phyloP scores from a whole-genome alignment of 495 filamentous ascomycete species.

The Friedmanniomyces endolithicus region DNA sequence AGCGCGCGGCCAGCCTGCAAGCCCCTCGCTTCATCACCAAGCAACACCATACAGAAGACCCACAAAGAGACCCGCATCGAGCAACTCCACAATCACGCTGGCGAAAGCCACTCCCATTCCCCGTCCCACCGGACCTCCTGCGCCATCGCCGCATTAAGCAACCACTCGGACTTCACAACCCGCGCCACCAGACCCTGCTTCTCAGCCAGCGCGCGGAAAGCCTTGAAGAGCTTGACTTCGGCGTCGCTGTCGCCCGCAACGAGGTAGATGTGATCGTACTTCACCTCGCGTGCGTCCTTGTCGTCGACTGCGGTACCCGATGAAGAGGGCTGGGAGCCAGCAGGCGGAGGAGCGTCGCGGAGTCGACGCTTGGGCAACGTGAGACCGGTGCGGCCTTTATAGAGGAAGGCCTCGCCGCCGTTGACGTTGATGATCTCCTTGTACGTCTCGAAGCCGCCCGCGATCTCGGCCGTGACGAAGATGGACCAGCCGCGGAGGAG shows the following conservation, averaged over 20 bases:
- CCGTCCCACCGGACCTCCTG: slow-evolving; percentile 58
- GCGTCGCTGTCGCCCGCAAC: slow-evolving; percentile 49
- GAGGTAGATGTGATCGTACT: slow-evolving; percentile 49
- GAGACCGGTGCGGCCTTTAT: slow-evolving; percentile 54
- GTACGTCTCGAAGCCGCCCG: slow-evolving; percentile 71
- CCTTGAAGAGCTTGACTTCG: slow-evolving; percentile 65
- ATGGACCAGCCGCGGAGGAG: slow-evolving; percentile 62
- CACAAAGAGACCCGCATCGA: not conserved
- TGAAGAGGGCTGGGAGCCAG: slow-evolving; percentile 41
- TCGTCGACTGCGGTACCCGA: slow-evolving; percentile 47
- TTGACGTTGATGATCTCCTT: slow-evolving; percentile 75
- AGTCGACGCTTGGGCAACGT: slow-evolving; percentile 32
- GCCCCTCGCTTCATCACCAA: not conserved
- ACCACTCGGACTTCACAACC: slow-evolving; percentile 76
- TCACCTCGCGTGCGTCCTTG: no score
- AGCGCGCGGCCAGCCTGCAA: not conserved
- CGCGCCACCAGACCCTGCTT: slow-evolving; percentile 58
- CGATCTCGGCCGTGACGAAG: slow-evolving; percentile 66
- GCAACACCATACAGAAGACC: not conserved
- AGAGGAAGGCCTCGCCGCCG: slow-evolving; percentile 70
- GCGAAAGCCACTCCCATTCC: slow-evolving; percentile 37
- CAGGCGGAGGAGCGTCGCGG: slow-evolving; percentile 14
- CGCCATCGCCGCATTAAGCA: slow-evolving; percentile 76
- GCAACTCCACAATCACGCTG: slow-evolving; percentile 1
- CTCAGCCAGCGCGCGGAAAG: slow-evolving; percentile 63